Evolutionary conservation across 192 early-diverging fungal species (phyloP), one percentile per base, ranked within the genome.

Genomic region (Haplosporangium gracile): DNA sequence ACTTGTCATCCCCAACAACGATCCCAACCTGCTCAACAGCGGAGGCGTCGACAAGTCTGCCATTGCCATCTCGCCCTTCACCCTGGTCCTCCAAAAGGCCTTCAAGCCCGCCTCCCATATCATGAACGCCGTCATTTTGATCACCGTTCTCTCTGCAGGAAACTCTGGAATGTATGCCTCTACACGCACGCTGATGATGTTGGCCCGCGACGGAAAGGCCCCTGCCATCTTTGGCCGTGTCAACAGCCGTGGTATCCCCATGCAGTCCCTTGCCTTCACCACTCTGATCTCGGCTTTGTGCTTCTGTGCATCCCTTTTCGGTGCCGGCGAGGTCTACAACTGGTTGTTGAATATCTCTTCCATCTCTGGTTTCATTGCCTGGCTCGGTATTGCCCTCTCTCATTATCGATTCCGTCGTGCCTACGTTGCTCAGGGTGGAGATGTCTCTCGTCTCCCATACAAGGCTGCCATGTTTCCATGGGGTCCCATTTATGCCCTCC

Each of bases 381-480:
- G 98, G 97, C 69, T 97, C 42, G 96, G 95, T 70, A 97, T 99
- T 85, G 92, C 93, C 51, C 75, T 95, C 11, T 94, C 94, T 55
- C 97, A 99, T 77, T 94, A 92, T 79, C 94, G 97, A 18, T 99
- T 97, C 93, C 94, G 97, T 65, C 89, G 91, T 32, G 97, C 96
- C 22, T 95, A 93, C 72, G 78, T 93, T 42, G 91, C 90, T 32
- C 97, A 99, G 89, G 92, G 53, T 89, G 92, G 85, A 24, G 81
- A 89, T 55, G 70, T 94, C 9, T 80, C 81, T 24, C 88, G 89
- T 18, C 89, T 99, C 29, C 96, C 96, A 0, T 99, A 97, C 87
- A 82, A 81, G 29, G 94, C 98, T 5, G 91, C 93, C 2, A 89
- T 96, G 63, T 97, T 92, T 80, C 96, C 97, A 0, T 95, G 90